A percentile compares a stretch with the other conserved stretches of the same genome.
Conservation (phyloP, 108 stramenopile species). For the Licmophora abbreviata region DNA sequence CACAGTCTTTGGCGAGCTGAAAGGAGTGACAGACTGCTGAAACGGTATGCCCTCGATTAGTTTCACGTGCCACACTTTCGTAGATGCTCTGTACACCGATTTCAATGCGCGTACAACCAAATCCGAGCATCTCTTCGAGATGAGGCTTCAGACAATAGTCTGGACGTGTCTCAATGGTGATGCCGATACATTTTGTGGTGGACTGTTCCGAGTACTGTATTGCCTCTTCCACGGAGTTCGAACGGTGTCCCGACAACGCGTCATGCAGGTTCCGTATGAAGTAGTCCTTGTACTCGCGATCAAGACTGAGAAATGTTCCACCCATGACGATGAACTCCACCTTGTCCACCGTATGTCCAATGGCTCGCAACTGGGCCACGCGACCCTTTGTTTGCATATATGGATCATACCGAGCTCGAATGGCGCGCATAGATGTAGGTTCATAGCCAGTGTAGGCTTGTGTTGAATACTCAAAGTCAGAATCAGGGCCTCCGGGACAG, state of each 20-base stretch:
- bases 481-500: slow-evolving; percentile 94
- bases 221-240: slow-evolving; percentile 77
- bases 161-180: slow-evolving; percentile 96
- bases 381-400: slow-evolving; percentile 85
- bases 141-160: slow-evolving; percentile 95
- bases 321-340: slow-evolving; percentile 97
- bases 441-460: slow-evolving; percentile 97
- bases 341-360: slow-evolving; percentile 93
- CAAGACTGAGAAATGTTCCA: slow-evolving; percentile 90
- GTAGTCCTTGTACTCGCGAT: slow-evolving; percentile 86
- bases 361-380: slow-evolving; percentile 72
- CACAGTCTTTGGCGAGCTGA: slow-evolving; percentile 92
- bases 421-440: slow-evolving; percentile 92
- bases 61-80: slow-evolving; percentile 88
- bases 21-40: slow-evolving; percentile 88
- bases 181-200: slow-evolving; percentile 86
- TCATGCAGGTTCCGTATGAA: slow-evolving; percentile 94
- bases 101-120: slow-evolving; percentile 97
- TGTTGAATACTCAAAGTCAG: slow-evolving; percentile 94
- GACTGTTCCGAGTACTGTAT: slow-evolving; percentile 84
- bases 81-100: slow-evolving; percentile 96
- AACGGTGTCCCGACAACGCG: slow-evolving; percentile 83
- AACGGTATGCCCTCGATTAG: slow-evolving; percentile 94
- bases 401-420: slow-evolving; percentile 92
- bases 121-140: slow-evolving; percentile 88